Conservation (phyloP, 176 grass and related monocot species). For the Urochloa ruziziensis region DNA sequence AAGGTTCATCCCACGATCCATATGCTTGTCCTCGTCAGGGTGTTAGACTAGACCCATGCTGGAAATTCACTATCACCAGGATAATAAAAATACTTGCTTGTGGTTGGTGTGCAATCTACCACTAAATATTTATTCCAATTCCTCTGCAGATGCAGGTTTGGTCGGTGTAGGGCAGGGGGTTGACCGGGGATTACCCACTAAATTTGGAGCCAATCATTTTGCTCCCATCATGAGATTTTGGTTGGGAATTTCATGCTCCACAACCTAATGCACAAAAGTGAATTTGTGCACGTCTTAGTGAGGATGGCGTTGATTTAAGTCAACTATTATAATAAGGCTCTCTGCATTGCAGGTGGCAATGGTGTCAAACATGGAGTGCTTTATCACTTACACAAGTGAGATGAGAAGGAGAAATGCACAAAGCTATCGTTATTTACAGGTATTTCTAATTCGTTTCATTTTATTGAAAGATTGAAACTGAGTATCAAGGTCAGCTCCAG, state of each 20-base stretch:
- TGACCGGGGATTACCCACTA: slow-evolving; percentile 31
- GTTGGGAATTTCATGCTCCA: slow-evolving; percentile 26
- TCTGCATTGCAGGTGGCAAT: neutral
- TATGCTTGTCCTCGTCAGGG: slow-evolving; percentile 40
- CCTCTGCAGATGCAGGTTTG: slow-evolving; percentile 1
- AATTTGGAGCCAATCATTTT: slow-evolving; percentile 36
- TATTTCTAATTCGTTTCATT: too few species aligned
- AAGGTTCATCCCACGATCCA: slow-evolving; percentile 27
- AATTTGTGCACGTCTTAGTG: neutral
- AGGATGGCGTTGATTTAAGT: neutral
- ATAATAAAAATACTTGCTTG: slow-evolving; percentile 11
- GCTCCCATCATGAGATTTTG: slow-evolving; percentile 19
- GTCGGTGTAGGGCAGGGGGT: neutral
- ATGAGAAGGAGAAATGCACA: too few species aligned
- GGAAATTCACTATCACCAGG: neutral
- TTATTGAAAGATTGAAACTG: too few species aligned
- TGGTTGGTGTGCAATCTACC: slow-evolving; percentile 22
- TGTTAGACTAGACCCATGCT: neutral
- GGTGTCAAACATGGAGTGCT: neutral
- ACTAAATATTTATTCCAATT: slow-evolving; percentile 27
- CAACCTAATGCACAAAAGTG: neutral
- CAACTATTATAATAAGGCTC: neutral
- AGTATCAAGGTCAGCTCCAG: too few species aligned
- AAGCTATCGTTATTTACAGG: too few species aligned
- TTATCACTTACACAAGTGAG: neutral